phyloP scores from a whole-genome alignment of 345 rosid species.

The Sisymbrium altissimum region DNA sequence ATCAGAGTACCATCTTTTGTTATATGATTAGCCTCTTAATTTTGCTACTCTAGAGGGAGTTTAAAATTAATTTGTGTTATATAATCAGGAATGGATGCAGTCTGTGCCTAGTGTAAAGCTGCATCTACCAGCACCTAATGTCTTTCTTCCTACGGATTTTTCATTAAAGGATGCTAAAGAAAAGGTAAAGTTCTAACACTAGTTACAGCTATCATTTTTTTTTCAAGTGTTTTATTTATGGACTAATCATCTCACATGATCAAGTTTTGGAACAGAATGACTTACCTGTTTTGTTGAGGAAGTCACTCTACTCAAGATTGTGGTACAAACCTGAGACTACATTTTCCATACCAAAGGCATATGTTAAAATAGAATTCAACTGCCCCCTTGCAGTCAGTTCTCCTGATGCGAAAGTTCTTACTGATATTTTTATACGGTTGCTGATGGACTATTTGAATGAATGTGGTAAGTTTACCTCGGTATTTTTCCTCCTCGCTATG shows the following conservation, averaged over 20 bases:
- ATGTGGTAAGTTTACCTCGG: constrained; percentile 39
- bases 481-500: too few relatives aligned
- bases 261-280: constrained; percentile 43
- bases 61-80: background rate
- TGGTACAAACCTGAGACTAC: constrained; percentile 82
- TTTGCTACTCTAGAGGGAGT: background rate
- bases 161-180: constrained; percentile 54
- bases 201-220: constrained; percentile 2
- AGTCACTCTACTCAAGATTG: constrained; percentile 54
- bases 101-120: constrained; percentile 56
- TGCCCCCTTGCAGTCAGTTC: constrained; percentile 63
- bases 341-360: constrained; percentile 73
- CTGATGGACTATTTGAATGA: constrained; percentile 86
- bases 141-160: constrained; percentile 75
- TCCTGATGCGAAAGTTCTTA: constrained; percentile 64
- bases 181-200: constrained; percentile 44
- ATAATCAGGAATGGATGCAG: constrained; percentile 63
- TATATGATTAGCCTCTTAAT: background rate
- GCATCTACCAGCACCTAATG: constrained; percentile 63
- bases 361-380: constrained; percentile 62
- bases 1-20: background rate
- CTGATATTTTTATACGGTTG: constrained; percentile 53
- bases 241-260: constrained; percentile 5
- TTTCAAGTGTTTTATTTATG: background rate
- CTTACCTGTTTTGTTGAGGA: constrained; percentile 57